A percentile compares a stretch with the other conserved stretches of the same genome.
Conservation (phyloP, 2,329 filamentous ascomycete species). For the Monosporascus sp. region DNA sequence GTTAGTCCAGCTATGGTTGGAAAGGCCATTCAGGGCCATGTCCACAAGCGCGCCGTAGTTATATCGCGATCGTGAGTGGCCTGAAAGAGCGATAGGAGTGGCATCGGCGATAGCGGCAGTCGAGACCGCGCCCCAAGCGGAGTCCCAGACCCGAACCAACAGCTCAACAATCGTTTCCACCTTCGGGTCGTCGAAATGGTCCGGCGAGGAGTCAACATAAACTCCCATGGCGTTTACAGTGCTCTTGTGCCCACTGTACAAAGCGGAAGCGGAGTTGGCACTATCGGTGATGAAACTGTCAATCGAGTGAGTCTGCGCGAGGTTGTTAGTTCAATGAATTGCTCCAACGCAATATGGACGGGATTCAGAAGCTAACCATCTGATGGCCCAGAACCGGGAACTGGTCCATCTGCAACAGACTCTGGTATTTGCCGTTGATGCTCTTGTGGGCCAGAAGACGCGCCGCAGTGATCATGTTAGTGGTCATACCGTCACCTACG, state of each 20-base stretch:
- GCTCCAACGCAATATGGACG: not conserved
- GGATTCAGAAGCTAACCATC: constrained; percentile 45
- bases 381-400: constrained; percentile 85
- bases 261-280: constrained; percentile 76
- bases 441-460: constrained; percentile 76
- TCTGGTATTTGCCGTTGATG: constrained; percentile 80
- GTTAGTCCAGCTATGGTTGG: constrained; percentile 77
- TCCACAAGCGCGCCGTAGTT: constrained; percentile 71
- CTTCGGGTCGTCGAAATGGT: constrained; percentile 78
- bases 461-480: constrained; percentile 76
- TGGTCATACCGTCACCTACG: constrained; percentile 58
- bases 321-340: constrained; percentile 1
- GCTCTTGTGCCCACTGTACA: constrained; percentile 81
- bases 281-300: constrained; percentile 84
- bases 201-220: constrained; percentile 70
- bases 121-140: constrained; percentile 62
- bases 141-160: constrained; percentile 63
- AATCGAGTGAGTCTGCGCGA: constrained; percentile 64
- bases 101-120: constrained; percentile 82
- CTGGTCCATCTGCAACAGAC: constrained; percentile 69
- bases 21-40: constrained; percentile 68
- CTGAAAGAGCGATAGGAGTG: constrained; percentile 69
- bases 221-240: constrained; percentile 78
- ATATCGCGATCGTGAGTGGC: constrained; percentile 66
- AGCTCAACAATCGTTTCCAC: constrained; percentile 79